These are phyloP conservation scores for Solanum gandarillasii DNA, from an alignment of 257 asterid species.

Conservation along the genomic window DNA sequence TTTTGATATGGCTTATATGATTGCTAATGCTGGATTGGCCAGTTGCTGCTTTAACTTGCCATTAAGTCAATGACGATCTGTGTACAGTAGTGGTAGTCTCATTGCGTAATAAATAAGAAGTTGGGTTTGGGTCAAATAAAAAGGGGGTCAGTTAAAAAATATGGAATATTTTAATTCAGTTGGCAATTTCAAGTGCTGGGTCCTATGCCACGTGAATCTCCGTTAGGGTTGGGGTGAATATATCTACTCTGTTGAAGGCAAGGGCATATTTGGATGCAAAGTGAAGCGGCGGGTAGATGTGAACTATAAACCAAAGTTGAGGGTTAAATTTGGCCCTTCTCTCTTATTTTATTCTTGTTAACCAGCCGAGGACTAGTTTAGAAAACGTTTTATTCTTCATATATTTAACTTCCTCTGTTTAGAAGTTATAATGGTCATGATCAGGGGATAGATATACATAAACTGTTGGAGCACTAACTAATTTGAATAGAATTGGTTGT, in stretches of 20 bases:
- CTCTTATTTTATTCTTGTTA: neutral
- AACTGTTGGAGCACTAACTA: neutral
- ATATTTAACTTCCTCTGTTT: neutral
- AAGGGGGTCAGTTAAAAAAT: neutral
- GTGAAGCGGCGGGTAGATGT: neutral
- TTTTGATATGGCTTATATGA: slow-evolving; percentile 26
- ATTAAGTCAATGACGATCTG: neutral
- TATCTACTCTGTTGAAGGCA: neutral
- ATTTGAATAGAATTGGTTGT: neutral
- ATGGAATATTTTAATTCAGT: neutral
- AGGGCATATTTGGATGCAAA: neutral
- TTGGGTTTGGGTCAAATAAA: neutral
- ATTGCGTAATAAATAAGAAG: neutral
- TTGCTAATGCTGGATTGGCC: neutral
- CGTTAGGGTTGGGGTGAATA: neutral
- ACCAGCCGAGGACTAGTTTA: neutral
- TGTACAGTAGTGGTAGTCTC: neutral
- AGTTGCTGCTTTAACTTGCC: neutral
- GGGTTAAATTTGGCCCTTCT: neutral
- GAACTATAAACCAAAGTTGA: neutral
- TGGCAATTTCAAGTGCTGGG: neutral
- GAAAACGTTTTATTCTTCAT: neutral
- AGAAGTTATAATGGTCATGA: neutral
- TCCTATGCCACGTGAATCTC: neutral
- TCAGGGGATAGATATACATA: neutral